Base-by-base conservation (phyloP, 495 filamentous ascomycete genomes). In the Geoglossum glabrum region DNA sequence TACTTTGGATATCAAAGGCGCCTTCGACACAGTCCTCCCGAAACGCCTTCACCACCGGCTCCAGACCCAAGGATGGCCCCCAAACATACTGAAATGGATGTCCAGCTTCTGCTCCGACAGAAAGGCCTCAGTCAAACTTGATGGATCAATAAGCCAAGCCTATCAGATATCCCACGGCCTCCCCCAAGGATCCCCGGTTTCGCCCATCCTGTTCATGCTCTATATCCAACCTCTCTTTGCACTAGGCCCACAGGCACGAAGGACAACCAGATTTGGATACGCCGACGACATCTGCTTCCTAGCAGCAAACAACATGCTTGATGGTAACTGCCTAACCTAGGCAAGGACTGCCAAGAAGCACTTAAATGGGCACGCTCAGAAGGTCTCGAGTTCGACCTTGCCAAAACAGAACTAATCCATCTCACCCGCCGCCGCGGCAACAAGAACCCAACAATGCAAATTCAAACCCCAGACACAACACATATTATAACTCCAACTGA, bases 181-280 rank as follows among this genome's bases (percentile, higher is more conserved):
- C 33, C 52, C 52, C 8, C 52, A 55, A 55, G 52, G 52, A 23
- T 55, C 5, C 27, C 52, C 52, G 7, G 52, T 55, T 23, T 55
- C 27, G 6, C 52, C 52, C 26, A 55, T 55, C 52, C 52, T 55
- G 8, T 55, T 55, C 27, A 19, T 55, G 52, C 21, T 55, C 8
- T 55, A 55, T 23, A 8, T 55, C 3, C 25, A 55, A 55, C 52
- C 52, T 23, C 33, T 55, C 5, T 33, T 25, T 23, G 6, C 10
- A 3, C 52, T 55, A 26, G n/a, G 19, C 52, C 31, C 31, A 5
- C 31, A 34, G 31, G 31, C 31, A 34, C 4, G 31, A 34, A 34
- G 11, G 31, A 55, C n/a, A 30, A 33, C 8, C 26, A 23, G 21
- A 33, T 55, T 8, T 55, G 52, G 52, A n/a, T 55, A 55, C 52